phyloP scores from a whole-genome alignment of 2,329 filamentous ascomycete species.

The Anisogramma anomala region DNA sequence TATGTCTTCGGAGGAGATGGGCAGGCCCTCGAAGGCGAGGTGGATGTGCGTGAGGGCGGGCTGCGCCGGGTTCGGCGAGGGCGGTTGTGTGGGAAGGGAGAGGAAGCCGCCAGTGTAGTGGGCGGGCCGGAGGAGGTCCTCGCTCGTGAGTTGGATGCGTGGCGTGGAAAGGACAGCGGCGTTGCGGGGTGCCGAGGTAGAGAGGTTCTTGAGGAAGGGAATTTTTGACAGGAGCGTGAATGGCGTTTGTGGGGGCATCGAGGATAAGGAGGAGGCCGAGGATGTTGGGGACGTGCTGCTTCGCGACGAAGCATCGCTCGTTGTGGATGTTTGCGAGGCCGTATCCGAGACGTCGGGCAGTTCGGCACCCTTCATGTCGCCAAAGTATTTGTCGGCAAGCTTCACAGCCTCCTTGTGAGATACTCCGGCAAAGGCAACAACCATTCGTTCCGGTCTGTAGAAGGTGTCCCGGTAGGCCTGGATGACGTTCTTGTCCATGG shows the following conservation, averaged over 20 bases:
- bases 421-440: slow-evolving; percentile 90
- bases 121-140: slow-evolving; percentile 53
- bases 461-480: slow-evolving; percentile 71
- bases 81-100: slow-evolving; percentile 68
- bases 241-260: slow-evolving; percentile 30
- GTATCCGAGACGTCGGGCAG: slow-evolving; percentile 39
- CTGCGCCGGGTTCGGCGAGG: slow-evolving; percentile 63
- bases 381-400: slow-evolving; percentile 76
- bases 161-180: slow-evolving; percentile 42
- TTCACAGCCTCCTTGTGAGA: slow-evolving; percentile 68
- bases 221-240: slow-evolving; percentile 59
- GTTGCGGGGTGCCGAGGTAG: slow-evolving; percentile 56
- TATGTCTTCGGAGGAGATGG: slow-evolving; percentile 82
- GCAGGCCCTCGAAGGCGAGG: slow-evolving; percentile 87
- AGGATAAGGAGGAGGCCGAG: slow-evolving; percentile 23
- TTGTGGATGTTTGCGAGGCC: slow-evolving; percentile 46
- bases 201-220: slow-evolving; percentile 82
- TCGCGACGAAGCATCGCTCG: slow-evolving; percentile 25
- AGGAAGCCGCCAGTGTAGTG: slow-evolving; percentile 93
- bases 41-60: slow-evolving; percentile 86
- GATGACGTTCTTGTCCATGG: slow-evolving; percentile 64
- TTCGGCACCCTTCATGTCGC: slow-evolving; percentile 61
- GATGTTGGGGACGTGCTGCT: slow-evolving; percentile 24
- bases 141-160: slow-evolving; percentile 30
- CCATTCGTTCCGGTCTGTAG: slow-evolving; percentile 81